Conservation (phyloP, 192 early-diverging fungal genomes). For the Rhizoclosmatium globosum region DNA sequence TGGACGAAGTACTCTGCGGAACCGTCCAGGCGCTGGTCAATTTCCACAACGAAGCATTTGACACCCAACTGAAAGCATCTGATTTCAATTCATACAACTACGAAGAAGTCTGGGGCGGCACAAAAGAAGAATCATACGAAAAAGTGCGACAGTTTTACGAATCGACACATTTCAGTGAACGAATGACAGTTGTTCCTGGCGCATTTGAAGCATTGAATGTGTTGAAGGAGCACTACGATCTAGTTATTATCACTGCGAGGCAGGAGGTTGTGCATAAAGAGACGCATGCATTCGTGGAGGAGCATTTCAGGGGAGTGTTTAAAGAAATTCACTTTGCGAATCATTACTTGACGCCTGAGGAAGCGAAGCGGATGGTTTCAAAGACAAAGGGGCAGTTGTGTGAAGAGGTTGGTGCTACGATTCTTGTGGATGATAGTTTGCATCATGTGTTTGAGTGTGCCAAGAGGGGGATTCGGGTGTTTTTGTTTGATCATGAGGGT, state of each 20-base stretch:
- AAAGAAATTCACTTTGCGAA: slow-evolving; percentile 72
- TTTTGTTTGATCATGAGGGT: slow-evolving; percentile 66
- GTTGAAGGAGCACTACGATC: slow-evolving; percentile 59
- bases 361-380: slow-evolving; percentile 58
- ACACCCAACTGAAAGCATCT: slow-evolving; percentile 49
- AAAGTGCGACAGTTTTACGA: slow-evolving; percentile 63
- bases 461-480: slow-evolving; percentile 55
- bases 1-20: slow-evolving; percentile 64
- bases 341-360: slow-evolving; percentile 57
- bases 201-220: slow-evolving; percentile 63
- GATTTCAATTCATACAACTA: slow-evolving; percentile 63
- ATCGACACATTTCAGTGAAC: slow-evolving; percentile 56
- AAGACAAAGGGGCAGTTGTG: slow-evolving; percentile 66
- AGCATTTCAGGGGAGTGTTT: slow-evolving; percentile 66
- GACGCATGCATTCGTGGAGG: slow-evolving; percentile 65
- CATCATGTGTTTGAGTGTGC: slow-evolving; percentile 64
- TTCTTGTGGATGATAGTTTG: slow-evolving; percentile 65
- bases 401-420: slow-evolving; percentile 62
- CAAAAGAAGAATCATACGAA: slow-evolving; percentile 51
- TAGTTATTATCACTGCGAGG: slow-evolving; percentile 67
- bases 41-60: slow-evolving; percentile 64
- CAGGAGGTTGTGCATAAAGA: slow-evolving; percentile 65
- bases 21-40: slow-evolving; percentile 58
- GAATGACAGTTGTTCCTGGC: slow-evolving; percentile 58
- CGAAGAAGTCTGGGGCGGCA: slow-evolving; percentile 64